Base-by-base conservation (phyloP, 1,284 basidiomycete genomes). In the Apiotrichum brassicae region DNA sequence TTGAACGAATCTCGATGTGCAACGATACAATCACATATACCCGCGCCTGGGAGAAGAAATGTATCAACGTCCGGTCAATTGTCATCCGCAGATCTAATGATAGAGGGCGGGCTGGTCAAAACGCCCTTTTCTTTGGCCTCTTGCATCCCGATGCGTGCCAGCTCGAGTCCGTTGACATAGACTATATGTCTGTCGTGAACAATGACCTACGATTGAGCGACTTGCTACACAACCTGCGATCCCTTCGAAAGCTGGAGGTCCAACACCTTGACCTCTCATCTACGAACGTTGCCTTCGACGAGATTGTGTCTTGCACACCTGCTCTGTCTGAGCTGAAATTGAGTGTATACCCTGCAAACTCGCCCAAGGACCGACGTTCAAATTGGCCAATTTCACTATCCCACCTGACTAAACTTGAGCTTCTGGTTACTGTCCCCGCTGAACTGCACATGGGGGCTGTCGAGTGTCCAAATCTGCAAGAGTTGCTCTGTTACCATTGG, bases 401-500 rank as follows among this genome's bases (percentile, higher is more conserved):
- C 20, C 6, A 23, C 11, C 36, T 37, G 11, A 12, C 2, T 11
- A 37, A 46, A 30, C 36, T 39, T 37, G 45, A 39, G 16, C 19
- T 39, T 14, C 7, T 20, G 20, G 36, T 9, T 18, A 35, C 33
- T 6, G 33, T 6, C 9, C 6, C 12, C n/a, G n/a, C n/a, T 18
- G 12, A 35, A 18, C 33, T 8, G 6, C 6, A 35, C 33, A 6
- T 35, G 11, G n/a, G 19, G 24, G 24, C 7, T 6, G 18, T 34
- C 18, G 33, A 34, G 33, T n/a, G n/a, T 26, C 7, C 60, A 0
- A 48, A 51, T 30, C 49, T 66, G 9, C 14, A 35, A 11, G 42
- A 47, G 25, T 48, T 60, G 24, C 47, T 49, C 39, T 34, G 53
- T 26, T 58, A 43, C 20, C n/a, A 19, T 32, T 46, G 40, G 26